Percentiles rank a stretch among this genome's conserved stretches.
phyloP scores from a whole-genome alignment of 768 basidiomycete species.

The Sporobolomyces phaffii region DNA sequence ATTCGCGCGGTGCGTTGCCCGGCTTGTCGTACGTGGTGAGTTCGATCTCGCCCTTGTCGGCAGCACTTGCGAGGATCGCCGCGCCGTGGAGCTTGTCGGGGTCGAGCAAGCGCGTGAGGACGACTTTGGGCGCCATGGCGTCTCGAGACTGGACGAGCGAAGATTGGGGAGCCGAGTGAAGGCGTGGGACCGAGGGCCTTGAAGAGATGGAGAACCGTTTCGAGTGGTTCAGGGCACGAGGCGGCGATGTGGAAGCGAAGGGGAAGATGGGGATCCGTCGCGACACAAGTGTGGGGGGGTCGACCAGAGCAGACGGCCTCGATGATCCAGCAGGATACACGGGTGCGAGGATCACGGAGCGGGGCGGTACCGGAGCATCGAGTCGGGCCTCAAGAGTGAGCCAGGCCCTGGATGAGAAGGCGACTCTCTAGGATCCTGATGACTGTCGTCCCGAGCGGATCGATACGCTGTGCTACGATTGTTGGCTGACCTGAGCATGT shows the following conservation, averaged over 20 bases:
- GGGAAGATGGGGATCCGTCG: background rate
- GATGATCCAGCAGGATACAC: too few relatives aligned
- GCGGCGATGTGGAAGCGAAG: background rate
- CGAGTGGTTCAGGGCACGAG: background rate
- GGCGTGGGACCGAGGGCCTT: background rate
- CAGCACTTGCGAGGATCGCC: slow-evolving; percentile 30
- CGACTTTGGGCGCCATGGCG: slow-evolving; percentile 36
- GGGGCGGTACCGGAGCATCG: too few relatives aligned
- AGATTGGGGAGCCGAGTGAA: background rate
- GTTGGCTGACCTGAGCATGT: too few relatives aligned
- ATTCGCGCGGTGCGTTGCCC: slow-evolving; percentile 56
- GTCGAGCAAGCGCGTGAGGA: slow-evolving; percentile 43
- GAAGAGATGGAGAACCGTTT: background rate
- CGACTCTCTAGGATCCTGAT: too few relatives aligned
- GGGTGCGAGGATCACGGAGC: too few relatives aligned
- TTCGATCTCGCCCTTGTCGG: slow-evolving; percentile 43
- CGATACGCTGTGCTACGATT: too few relatives aligned
- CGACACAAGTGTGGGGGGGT: background rate
- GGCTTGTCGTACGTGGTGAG: slow-evolving; percentile 57
- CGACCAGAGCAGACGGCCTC: too few relatives aligned
- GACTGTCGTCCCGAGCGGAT: too few relatives aligned
- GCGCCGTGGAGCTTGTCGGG: slow-evolving; percentile 31
- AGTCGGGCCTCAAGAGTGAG: too few relatives aligned
- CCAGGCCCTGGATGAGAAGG: too few relatives aligned
- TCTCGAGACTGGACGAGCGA: background rate